These are phyloP conservation scores for Boletus eberwhitei DNA, from an alignment of 768 basidiomycete genomes.

Conservation along the genomic window DNA sequence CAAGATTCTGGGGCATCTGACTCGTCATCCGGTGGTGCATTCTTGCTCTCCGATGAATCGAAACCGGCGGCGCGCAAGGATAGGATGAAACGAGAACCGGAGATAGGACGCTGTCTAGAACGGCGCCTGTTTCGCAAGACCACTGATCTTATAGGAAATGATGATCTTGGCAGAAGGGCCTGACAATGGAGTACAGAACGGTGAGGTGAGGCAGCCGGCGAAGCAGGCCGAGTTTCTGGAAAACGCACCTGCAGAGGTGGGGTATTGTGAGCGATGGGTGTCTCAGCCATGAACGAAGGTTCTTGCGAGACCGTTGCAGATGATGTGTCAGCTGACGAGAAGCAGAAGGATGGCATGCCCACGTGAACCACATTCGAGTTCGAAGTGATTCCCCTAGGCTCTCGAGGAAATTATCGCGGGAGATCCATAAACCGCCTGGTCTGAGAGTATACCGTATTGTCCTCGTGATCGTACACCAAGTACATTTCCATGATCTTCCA, in stretches of 20 bases:
- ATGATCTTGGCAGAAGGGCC: slow-evolving; percentile 38
- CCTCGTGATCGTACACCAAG: slow-evolving; percentile 26
- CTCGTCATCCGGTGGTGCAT: background rate
- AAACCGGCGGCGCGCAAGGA: slow-evolving; percentile 31
- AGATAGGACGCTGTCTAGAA: slow-evolving; percentile 78
- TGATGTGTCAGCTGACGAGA: slow-evolving; percentile 43
- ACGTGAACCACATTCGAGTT: slow-evolving; percentile 31
- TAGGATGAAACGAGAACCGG: slow-evolving; percentile 64
- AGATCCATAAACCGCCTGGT: slow-evolving; percentile 5
- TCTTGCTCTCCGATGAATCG: too few species aligned
- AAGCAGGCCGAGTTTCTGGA: slow-evolving; percentile 75
- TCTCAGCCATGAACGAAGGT: background rate
- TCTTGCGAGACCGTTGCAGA: slow-evolving; percentile 66
- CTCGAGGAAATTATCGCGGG: too few species aligned
- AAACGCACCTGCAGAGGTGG: slow-evolving; percentile 65
- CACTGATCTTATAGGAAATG: slow-evolving; percentile 74
- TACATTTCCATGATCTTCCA: background rate
- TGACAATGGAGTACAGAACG: slow-evolving; percentile 29
- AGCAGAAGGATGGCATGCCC: slow-evolving; percentile 2
- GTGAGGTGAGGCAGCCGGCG: slow-evolving; percentile 60
- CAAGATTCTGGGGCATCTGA: slow-evolving; percentile 9
- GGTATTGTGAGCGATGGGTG: background rate
- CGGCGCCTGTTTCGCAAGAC: slow-evolving; percentile 60
- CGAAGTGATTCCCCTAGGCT: slow-evolving; percentile 28
- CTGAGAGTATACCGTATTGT: slow-evolving; percentile 23